Evolutionary conservation across 352 stramenopile species (phyloP), one percentile per base, ranked within the genome.

Genomic region (Pythium brassicae): DNA sequence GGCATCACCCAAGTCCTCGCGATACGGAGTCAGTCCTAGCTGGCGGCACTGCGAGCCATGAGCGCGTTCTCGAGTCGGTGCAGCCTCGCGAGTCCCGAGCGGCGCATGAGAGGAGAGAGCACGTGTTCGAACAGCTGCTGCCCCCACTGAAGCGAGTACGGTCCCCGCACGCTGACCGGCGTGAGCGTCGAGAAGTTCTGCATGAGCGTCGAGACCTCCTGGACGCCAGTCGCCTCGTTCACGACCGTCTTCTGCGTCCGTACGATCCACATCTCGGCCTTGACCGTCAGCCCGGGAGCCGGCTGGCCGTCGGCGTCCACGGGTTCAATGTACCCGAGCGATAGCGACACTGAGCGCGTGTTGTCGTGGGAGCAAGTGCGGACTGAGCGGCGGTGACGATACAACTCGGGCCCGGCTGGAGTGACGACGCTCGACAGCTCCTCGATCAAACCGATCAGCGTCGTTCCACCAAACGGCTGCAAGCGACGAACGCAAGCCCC

Each of bases 141-240:
- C 15, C 42, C 42, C 42, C 42, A 47, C 42, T 47, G n/a, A n/a
- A 47, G 42, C 42, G 42, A 47, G n/a, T 47, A 23, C 19, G 42
- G 42, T 2, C 42, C n/a, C n/a, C 20, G 42, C 8, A 47, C 42
- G 15, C 42, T 47, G 5, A 27, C 42, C 8, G 20, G 42, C 20
- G 42, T 26, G n/a, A 47, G 22, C 20, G n/a, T 47, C 42, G n/a
- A 27, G n/a, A 47, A 47, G 42, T 47, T 47, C 42, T 47, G 42
- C 42, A 46, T 10, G 5, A 47, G n/a, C 11, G 42, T 47, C 42
- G 42, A 47, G n/a, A 47, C n/a, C 42, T 47, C 40, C 20, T 46
- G 17, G 40, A 20, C 40, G 40, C 40, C 40, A n/a, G 40, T 46
- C 19, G 40, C 19, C 19, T 22, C 40, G 20, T 46, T 46, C 40